phyloP scores from a whole-genome alignment of 83 land plant genomes.

The Larix sibirica region DNA sequence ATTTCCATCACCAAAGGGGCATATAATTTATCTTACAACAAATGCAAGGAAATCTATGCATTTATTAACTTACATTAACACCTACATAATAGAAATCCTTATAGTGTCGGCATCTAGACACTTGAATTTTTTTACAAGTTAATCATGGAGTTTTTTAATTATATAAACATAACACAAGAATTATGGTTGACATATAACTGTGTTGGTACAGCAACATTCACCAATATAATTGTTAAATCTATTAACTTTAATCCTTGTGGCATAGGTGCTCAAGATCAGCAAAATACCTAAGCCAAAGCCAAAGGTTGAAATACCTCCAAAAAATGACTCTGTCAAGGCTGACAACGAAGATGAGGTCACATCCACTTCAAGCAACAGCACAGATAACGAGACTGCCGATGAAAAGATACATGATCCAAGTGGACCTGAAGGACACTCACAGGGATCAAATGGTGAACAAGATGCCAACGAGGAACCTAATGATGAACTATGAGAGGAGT shows the following conservation, averaged over 20 bases:
- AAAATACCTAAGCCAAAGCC: constrained; percentile 77
- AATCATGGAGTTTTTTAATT: no score
- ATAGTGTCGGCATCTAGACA: no score
- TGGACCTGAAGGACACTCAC: background rate
- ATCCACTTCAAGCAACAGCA: constrained; percentile 11
- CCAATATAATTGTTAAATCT: background rate
- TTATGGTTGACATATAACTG: background rate
- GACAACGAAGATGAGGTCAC: constrained; percentile 21
- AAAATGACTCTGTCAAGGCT: constrained; percentile 18
- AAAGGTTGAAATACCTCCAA: constrained; percentile 55
- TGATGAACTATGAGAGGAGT: constrained; percentile 7
- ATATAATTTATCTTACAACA: no score
- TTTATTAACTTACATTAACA: no score
- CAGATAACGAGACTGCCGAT: background rate
- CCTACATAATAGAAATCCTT: no score
- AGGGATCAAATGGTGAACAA: background rate
- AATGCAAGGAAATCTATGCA: no score
- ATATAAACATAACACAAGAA: no score
- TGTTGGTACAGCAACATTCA: no score
- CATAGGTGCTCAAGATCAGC: constrained; percentile 52
- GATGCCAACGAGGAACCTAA: background rate
- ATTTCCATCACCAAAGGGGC: constrained; percentile 26
- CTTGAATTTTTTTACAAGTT: no score
- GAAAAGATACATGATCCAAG: background rate
- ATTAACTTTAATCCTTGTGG: background rate